A percentile compares a stretch with the other conserved stretches of the same genome.
Evolutionary conservation across 306 rosid species (phyloP).

Genomic region (Canavalia gladiata): DNA sequence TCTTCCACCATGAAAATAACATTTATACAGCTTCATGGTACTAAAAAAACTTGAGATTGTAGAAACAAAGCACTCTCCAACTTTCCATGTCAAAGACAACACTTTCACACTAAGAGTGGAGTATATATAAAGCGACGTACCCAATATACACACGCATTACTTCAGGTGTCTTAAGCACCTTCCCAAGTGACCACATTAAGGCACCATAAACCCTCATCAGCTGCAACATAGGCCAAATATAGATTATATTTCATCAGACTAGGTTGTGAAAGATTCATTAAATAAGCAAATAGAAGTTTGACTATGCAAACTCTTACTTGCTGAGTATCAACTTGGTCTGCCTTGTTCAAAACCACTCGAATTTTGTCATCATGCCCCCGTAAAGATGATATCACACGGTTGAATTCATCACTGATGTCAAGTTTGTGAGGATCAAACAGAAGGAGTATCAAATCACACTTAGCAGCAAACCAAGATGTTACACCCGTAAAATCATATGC

Average conservation of each 20-base stretch:
- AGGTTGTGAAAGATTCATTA: slow-evolving; percentile 19
- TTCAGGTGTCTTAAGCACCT: slow-evolving; percentile 94
- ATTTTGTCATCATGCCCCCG: slow-evolving; percentile 93
- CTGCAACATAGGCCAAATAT: slow-evolving; percentile 54
- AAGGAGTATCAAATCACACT: slow-evolving; percentile 88
- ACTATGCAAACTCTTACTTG: slow-evolving; percentile 62
- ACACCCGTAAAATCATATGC: slow-evolving; percentile 92
- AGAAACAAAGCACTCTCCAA: slow-evolving; percentile 28
- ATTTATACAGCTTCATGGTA: slow-evolving; percentile 18
- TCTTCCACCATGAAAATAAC: slow-evolving; percentile 24
- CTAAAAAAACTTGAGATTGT: slow-evolving; percentile 15
- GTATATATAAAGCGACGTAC: slow-evolving; percentile 53
- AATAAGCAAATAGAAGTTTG: slow-evolving; percentile 26
- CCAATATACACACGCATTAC: slow-evolving; percentile 93
- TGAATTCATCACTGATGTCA: slow-evolving; percentile 93
- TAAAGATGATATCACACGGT: slow-evolving; percentile 88
- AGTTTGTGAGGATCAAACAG: slow-evolving; percentile 96
- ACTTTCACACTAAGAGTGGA: slow-evolving; percentile 7
- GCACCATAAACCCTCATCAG: slow-evolving; percentile 98
- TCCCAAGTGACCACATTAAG: slow-evolving; percentile 97
- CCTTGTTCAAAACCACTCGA: slow-evolving; percentile 92
- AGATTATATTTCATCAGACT: slow-evolving; percentile 22
- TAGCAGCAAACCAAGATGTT: slow-evolving; percentile 95
- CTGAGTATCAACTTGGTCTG: slow-evolving; percentile 92
- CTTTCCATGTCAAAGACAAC: slow-evolving; percentile 12